phyloP scores from a whole-genome alignment of 129 eudicot species.

The Tagetes patula region DNA sequence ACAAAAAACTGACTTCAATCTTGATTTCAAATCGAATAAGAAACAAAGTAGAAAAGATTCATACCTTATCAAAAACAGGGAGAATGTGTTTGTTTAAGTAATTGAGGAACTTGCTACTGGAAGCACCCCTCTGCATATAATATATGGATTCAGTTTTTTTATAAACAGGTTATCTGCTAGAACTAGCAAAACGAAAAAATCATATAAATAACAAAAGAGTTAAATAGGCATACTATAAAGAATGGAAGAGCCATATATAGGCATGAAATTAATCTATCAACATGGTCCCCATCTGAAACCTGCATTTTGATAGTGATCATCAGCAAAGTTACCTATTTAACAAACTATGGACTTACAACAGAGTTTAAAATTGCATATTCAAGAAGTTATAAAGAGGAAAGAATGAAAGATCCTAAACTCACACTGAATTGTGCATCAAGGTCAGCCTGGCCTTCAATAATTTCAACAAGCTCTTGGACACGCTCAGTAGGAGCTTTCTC shows the following conservation, averaged over 20 bases:
- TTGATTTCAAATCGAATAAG: not conserved
- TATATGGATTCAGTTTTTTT: conserved; percentile 16
- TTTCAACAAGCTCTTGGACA: conserved; percentile 77
- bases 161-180: not conserved
- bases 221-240: conserved; percentile 47
- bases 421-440: conserved; percentile 80
- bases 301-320: conserved; percentile 35
- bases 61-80: conserved; percentile 87
- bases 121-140: conserved; percentile 84
- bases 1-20: not conserved
- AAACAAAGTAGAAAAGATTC: not conserved
- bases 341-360: not conserved
- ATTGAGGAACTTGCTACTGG: conserved; percentile 81
- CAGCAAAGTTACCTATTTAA: conserved; percentile 11
- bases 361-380: conserved; percentile 1
- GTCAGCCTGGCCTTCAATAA: conserved; percentile 91
- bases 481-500: conserved; percentile 86
- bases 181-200: not conserved
- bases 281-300: conserved; percentile 83
- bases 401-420: conserved; percentile 32
- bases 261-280: conserved; percentile 84
- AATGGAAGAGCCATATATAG: conserved; percentile 87
- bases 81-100: conserved; percentile 81
- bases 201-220: not conserved
- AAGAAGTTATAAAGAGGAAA: not conserved